Evolutionary conservation across 129 eudicot species (phyloP).

Genomic region (Chrysanthemum lavandulifolium): DNA sequence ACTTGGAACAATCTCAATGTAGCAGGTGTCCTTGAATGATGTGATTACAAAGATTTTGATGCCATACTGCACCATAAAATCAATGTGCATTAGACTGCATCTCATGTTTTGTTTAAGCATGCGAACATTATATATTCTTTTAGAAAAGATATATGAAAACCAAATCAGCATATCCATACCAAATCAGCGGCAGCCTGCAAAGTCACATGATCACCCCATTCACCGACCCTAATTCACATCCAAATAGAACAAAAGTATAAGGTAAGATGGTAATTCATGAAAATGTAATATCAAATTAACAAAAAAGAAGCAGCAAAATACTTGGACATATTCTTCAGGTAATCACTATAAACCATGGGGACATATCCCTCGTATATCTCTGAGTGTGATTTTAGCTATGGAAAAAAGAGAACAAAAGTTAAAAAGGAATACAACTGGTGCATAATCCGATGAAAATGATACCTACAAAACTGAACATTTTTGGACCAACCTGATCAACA

Average conservation of each 20-base stretch:
- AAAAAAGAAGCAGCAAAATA: constrained; percentile 36
- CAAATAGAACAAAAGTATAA: constrained; percentile 18
- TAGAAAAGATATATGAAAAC: too few species aligned
- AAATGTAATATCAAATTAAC: constrained; percentile 10
- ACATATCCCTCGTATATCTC: constrained; percentile 91
- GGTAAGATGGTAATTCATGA: constrained; percentile 18
- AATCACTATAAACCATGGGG: constrained; percentile 81
- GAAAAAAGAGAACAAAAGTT: constrained; percentile 17
- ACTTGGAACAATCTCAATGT: constrained; percentile 84
- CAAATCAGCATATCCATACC: constrained; percentile 31
- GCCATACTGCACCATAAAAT: constrained; percentile 69
- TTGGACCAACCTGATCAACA: constrained; percentile 70
- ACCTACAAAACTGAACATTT: neutral
- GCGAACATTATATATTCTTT: neutral
- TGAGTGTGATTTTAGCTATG: constrained; percentile 62
- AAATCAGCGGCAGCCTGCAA: constrained; percentile 98
- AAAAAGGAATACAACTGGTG: neutral
- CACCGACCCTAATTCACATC: constrained; percentile 59
- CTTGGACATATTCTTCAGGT: constrained; percentile 87
- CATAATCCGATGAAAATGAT: constrained; percentile 11
- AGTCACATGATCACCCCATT: constrained; percentile 99
- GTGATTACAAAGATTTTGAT: constrained; percentile 82
- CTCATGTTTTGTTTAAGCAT: constrained; percentile 13
- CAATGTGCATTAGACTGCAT: constrained; percentile 19
- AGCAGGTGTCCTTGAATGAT: constrained; percentile 87